Evolutionary conservation across 805 yeast species (phyloP), one percentile per base, ranked within the genome.

Genomic region (Yueomyces sinensis): DNA sequence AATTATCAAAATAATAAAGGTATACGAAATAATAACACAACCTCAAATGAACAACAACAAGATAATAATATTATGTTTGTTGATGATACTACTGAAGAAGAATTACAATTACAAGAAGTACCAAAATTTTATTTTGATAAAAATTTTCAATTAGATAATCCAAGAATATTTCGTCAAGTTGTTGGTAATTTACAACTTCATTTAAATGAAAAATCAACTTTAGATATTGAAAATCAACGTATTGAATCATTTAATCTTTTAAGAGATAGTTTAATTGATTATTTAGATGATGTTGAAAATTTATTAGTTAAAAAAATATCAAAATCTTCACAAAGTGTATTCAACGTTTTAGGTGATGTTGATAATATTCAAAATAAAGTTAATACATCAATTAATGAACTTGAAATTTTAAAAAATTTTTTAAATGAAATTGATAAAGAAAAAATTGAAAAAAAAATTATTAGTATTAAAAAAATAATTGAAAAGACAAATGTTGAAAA

Each of bases 91-190:
- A 29, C 49, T 44, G 41, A 39, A 32, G 23, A 53, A 45, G 33
- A 45, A 20, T 40, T 42, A 29, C 41, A 38, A 14, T 35, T 52
- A 3, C 49, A 49, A 14, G 47, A 47, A 18, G 55, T 91, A 5
- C 97, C 98, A 0, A 55, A 61, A 2, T 72, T 83, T 1, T 91
- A 71, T 46, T 75, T 79, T 41, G 70, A 69, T 18, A 62, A 69
- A 6, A 69, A 74, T 29, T 91, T 91, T 57, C 66, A 82, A 42
- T 63, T 91, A 28, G 96, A 91, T 46, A 84, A 91, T 51, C 95
- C 95, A 5, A 66, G 95, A 37, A 67, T 77, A 1, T 89, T 89
- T 54, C 74, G 76, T 36, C 63, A 70, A 38, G 94, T 87, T 2
- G 66, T 81, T 13, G 84, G 76, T 30, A 70, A 69, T 29, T 59